These are phyloP conservation scores for Malus orientalis DNA, from an alignment of 306 rosid genomes.

Conservation along the genomic window DNA sequence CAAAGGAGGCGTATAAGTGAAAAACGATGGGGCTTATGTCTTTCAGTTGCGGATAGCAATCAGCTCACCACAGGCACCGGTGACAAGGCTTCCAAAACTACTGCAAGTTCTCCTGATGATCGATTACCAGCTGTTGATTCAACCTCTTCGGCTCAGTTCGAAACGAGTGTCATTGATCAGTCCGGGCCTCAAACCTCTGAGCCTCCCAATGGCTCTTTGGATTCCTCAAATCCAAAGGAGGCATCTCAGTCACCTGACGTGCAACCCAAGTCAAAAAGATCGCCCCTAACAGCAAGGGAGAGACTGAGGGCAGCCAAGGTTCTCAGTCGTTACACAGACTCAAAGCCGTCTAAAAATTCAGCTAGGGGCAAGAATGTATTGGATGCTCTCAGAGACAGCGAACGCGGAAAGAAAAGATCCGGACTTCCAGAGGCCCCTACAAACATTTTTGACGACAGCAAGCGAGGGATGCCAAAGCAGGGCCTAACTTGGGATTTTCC, in stretches of 20 bases:
- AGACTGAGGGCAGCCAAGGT: constrained; percentile 82
- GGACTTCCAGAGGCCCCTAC: constrained; percentile 92
- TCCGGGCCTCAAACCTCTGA: constrained; percentile 34
- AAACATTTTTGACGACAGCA: constrained; percentile 78
- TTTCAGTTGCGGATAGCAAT: constrained; percentile 60
- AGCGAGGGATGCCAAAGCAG: constrained; percentile 63
- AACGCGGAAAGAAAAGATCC: constrained; percentile 70
- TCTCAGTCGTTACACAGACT: constrained; percentile 43
- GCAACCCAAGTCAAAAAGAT: constrained; percentile 30
- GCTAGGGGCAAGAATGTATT: constrained; percentile 68
- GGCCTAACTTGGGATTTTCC: constrained; percentile 75
- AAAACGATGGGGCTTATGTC: constrained; percentile 28
- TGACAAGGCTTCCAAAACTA: constrained; percentile 31
- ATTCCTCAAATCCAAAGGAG: constrained; percentile 22
- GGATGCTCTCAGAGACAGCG: constrained; percentile 71
- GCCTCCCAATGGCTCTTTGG: constrained; percentile 34
- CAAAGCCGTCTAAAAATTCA: constrained; percentile 43
- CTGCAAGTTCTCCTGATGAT: constrained; percentile 29
- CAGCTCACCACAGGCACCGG: constrained; percentile 45
- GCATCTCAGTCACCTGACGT: constrained; percentile 21
- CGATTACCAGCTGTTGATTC: constrained; percentile 19
- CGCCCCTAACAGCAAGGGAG: constrained; percentile 66
- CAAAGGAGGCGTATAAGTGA: constrained; percentile 37
- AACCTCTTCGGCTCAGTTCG: constrained; percentile 19
- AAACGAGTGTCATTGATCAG: constrained; percentile 24